Evolutionary conservation across 495 filamentous ascomycete genomes (phyloP).

Genomic region (Penicillium malachiteum): DNA sequence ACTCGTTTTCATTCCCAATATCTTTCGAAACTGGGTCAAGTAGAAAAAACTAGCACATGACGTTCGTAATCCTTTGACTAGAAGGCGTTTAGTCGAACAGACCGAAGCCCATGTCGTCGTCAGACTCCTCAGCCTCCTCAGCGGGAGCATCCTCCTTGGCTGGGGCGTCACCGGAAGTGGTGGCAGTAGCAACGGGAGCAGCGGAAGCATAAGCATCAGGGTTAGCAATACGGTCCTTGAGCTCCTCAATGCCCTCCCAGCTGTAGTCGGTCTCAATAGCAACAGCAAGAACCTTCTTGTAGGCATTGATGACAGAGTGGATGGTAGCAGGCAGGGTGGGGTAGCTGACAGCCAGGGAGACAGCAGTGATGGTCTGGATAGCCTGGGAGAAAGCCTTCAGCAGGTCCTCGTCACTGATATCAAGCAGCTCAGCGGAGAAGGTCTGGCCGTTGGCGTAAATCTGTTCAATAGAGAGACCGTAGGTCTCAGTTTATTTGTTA

Average conservation of each 20-base stretch:
- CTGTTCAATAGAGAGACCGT: constrained; percentile 94
- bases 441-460: constrained; percentile 95
- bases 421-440: constrained; percentile 79
- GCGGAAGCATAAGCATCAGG: constrained; percentile 87
- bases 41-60: constrained; percentile 45
- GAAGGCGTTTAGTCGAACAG: constrained; percentile 55
- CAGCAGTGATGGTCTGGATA: constrained; percentile 79
- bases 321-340: constrained; percentile 95
- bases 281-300: constrained; percentile 95
- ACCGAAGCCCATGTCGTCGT: constrained; percentile 56
- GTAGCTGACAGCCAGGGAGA: constrained; percentile 90
- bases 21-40: constrained; percentile 28
- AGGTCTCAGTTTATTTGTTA: constrained; percentile 73
- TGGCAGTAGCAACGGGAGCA: constrained; percentile 65
- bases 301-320: constrained; percentile 91
- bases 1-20: constrained; percentile 34
- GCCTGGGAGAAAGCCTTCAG: constrained; percentile 78
- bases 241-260: constrained; percentile 93
- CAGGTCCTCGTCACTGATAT: constrained; percentile 91
- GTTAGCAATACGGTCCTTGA: constrained; percentile 99
- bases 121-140: constrained; percentile 47
- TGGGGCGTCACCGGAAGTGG: constrained; percentile 47
- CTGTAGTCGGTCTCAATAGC: constrained; percentile 87
- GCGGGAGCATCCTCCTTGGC: constrained; percentile 54
- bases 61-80: constrained; percentile 29